Evolutionary conservation across 2,329 filamentous ascomycete genomes (phyloP).

Genomic region (Trichoderma hamatum): DNA sequence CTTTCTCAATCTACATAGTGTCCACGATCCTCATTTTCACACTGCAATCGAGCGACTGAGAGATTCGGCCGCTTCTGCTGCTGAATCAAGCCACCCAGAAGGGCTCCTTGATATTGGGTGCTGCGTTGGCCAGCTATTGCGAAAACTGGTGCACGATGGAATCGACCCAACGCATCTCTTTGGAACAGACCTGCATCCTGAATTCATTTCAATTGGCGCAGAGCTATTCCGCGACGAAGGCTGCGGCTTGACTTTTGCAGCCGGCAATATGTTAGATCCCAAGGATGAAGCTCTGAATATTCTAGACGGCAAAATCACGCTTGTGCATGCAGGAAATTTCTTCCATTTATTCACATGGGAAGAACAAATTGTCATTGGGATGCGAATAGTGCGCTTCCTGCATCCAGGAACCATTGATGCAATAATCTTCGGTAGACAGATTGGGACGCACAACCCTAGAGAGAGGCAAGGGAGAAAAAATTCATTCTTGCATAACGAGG

Average conservation of each 20-base stretch:
- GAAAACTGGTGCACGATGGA: slow-evolving; percentile 1
- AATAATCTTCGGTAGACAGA: slow-evolving; percentile 9
- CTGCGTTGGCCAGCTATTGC: background rate
- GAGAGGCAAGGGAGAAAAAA: background rate
- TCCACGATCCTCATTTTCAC: background rate
- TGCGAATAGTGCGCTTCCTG: background rate
- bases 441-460: background rate
- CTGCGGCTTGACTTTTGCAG: background rate
- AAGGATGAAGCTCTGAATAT: background rate
- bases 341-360: slow-evolving; percentile 19
- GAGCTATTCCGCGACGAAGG: slow-evolving; percentile 3
- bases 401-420: background rate
- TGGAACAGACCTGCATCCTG: background rate
- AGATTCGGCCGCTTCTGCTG: background rate
- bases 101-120: slow-evolving; percentile 12
- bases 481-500: background rate
- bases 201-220: background rate
- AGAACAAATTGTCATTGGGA: background rate
- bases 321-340: slow-evolving; percentile 9
- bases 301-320: background rate
- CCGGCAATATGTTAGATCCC: background rate
- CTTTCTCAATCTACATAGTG: slow-evolving; percentile 3
- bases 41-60: background rate
- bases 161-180: background rate
- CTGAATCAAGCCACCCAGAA: background rate